phyloP scores from a whole-genome alignment of 2,329 filamentous ascomycete species.

The Pseudocercospora crystallina region DNA sequence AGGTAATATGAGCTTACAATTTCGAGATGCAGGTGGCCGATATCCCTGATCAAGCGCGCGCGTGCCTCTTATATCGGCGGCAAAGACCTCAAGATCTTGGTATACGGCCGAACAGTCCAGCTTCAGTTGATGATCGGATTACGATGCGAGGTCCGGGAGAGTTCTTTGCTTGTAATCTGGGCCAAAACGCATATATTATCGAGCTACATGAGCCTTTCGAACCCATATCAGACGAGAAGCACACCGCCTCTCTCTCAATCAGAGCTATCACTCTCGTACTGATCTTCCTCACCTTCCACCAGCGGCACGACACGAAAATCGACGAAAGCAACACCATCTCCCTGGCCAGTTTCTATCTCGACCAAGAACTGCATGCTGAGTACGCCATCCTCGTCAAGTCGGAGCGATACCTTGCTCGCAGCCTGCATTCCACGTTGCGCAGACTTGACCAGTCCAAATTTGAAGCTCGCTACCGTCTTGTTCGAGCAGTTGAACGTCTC shows the following conservation, averaged over 20 bases:
- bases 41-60: too few species aligned
- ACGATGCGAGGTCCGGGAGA: too few species aligned
- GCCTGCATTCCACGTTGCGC: constrained; percentile 90
- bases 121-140: too few species aligned
- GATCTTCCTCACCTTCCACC: constrained; percentile 55
- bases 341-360: constrained; percentile 62
- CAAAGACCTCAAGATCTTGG: too few species aligned
- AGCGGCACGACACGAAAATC: constrained; percentile 82
- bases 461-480: constrained; percentile 70
- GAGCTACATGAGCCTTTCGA: too few species aligned
- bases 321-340: constrained; percentile 63
- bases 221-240: too few species aligned
- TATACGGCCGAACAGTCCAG: too few species aligned
- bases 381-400: constrained; percentile 85
- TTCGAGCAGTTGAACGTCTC: constrained; percentile 68
- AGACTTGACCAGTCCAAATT: constrained; percentile 81
- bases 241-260: not conserved
- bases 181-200: too few species aligned
- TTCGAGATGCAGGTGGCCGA: too few species aligned
- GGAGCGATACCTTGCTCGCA: constrained; percentile 86
- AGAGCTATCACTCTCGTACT: constrained; percentile 17
- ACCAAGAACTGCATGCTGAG: constrained; percentile 96
- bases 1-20: too few species aligned
- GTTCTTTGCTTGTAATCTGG: too few species aligned
- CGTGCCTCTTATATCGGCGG: too few species aligned